phyloP scores from a whole-genome alignment of 306 rosid species.

The Cotoneaster glaucophyllus region DNA sequence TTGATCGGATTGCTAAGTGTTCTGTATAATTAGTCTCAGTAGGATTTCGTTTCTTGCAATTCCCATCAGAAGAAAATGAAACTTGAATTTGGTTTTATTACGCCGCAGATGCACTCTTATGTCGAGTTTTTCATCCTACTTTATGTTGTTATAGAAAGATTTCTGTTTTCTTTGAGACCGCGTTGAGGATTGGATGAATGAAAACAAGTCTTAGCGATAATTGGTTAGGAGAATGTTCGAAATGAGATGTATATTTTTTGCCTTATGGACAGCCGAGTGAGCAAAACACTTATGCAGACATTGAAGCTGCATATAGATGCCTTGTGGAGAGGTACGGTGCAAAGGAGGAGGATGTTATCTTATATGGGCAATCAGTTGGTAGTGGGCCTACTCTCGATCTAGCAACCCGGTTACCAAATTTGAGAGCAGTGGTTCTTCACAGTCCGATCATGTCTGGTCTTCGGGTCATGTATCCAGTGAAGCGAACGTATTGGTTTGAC shows the following conservation, averaged over 20 bases:
- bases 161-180: background rate
- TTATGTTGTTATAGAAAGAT: background rate
- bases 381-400: conserved; percentile 92
- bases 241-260: background rate
- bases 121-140: background rate
- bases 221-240: conserved; percentile 7
- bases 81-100: background rate
- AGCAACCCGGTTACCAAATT: conserved; percentile 66
- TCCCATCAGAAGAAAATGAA: background rate
- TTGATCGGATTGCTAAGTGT: background rate
- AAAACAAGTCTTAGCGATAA: conserved; percentile 2
- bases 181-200: background rate
- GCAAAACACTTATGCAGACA: conserved; percentile 91
- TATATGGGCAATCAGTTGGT: conserved; percentile 96
- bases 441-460: conserved; percentile 93
- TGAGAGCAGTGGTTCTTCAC: conserved; percentile 93
- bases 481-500: conserved; percentile 93
- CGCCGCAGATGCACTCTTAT: background rate
- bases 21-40: background rate
- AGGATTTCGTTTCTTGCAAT: background rate
- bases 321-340: conserved; percentile 73
- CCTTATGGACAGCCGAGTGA: conserved; percentile 70
- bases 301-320: conserved; percentile 87
- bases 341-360: conserved; percentile 85
- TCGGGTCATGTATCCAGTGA: conserved; percentile 95